These are phyloP conservation scores for Urochloa ruziziensis DNA, from an alignment of 176 grass and related monocot genomes.

Conservation along the genomic window DNA sequence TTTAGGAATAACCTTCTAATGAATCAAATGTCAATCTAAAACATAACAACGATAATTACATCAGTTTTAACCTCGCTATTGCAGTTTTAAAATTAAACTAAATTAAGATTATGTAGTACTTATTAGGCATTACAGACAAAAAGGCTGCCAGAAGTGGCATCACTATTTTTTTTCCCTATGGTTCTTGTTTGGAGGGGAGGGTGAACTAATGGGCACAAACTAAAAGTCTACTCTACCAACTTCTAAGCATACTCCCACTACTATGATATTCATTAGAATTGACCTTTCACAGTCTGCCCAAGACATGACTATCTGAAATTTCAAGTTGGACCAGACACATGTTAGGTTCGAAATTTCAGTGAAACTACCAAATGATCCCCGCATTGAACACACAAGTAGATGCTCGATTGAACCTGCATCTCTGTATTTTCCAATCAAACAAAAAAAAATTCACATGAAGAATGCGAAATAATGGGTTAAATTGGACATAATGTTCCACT, in stretches of 20 bases:
- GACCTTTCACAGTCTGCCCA: background rate
- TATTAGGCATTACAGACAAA: background rate
- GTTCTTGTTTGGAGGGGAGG: background rate
- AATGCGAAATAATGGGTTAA: background rate
- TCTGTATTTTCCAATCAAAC: background rate
- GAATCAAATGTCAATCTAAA: background rate
- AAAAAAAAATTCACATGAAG: background rate
- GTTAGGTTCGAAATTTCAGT: constrained; percentile 7
- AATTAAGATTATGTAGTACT: background rate
- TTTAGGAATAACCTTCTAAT: background rate
- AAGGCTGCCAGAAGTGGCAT: background rate
- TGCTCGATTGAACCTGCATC: background rate
- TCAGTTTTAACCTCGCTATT: background rate
- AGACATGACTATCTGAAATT: background rate
- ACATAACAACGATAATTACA: background rate
- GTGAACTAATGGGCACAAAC: background rate
- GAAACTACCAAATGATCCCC: background rate
- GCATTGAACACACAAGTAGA: background rate
- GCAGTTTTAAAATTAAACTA: background rate
- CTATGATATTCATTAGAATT: background rate
- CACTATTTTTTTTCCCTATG: background rate
- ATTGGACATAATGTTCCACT: background rate
- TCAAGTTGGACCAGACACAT: background rate
- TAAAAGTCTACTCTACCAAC: background rate
- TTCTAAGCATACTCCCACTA: background rate